phyloP scores from a whole-genome alignment of 768 basidiomycete species.

The Artomyces pyxidatus region DNA sequence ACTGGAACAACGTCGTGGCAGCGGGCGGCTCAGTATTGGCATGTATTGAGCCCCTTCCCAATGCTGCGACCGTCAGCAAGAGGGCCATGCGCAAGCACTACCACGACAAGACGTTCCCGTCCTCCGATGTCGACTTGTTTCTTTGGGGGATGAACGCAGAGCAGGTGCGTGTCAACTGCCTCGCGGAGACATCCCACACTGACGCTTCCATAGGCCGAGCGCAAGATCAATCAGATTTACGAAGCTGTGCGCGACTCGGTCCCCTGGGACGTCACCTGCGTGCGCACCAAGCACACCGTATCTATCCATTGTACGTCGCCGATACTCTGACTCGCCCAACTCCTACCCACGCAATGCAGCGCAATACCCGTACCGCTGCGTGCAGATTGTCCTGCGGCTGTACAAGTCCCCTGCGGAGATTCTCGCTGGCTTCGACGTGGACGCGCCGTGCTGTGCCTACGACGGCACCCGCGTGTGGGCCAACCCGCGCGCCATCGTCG shows the following conservation, averaged over 20 bases:
- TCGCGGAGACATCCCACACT: background rate
- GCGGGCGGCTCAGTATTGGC: conserved; percentile 57
- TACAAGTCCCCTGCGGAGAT: conserved; percentile 59
- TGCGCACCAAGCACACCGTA: conserved; percentile 57
- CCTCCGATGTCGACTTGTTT: conserved; percentile 58
- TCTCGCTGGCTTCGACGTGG: conserved; percentile 60
- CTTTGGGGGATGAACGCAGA: conserved; percentile 50
- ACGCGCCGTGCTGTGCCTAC: conserved; percentile 53
- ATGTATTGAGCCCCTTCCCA: conserved; percentile 44
- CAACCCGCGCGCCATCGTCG: conserved; percentile 49
- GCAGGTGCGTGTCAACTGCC: conserved; percentile 38
- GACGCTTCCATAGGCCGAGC: conserved; percentile 39
- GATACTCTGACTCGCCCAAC: background rate
- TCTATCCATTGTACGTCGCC: conserved; percentile 48
- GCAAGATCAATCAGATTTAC: conserved; percentile 49
- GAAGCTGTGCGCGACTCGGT: conserved; percentile 59
- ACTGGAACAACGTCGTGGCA: conserved; percentile 59
- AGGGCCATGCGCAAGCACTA: conserved; percentile 50
- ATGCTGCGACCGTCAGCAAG: conserved; percentile 42
- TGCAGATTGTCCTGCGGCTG: conserved; percentile 59
- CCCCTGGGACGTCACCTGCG: conserved; percentile 61
- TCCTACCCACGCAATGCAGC: conserved; percentile 24
- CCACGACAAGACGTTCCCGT: conserved; percentile 46
- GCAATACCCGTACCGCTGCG: conserved; percentile 59
- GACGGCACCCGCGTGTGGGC: conserved; percentile 50